Conservation (phyloP, 106 monocot species). For the Dendrobium catenatum region DNA sequence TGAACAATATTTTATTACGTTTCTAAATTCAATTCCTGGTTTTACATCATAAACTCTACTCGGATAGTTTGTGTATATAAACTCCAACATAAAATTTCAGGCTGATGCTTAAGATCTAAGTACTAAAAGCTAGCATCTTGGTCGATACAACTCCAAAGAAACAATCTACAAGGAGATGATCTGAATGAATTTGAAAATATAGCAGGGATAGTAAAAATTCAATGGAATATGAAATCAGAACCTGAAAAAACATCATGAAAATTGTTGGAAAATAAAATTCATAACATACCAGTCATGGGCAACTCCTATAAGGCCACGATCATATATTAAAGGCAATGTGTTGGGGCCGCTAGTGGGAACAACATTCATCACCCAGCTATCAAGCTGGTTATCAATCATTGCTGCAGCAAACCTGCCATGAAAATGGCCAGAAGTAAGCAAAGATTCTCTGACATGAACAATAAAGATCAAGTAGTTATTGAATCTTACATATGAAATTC, state of each 20-base stretch:
- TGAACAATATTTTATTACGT: no score
- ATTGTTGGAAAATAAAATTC: background rate
- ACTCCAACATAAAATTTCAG: background rate
- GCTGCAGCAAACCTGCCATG: constrained; percentile 83
- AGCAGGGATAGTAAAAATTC: background rate
- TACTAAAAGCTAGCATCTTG: background rate
- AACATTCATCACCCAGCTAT: constrained; percentile 97
- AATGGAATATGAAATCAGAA: background rate
- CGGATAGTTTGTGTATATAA: background rate
- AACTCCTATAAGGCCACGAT: constrained; percentile 89
- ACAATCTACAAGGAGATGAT: background rate
- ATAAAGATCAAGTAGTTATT: background rate
- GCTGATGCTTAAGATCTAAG: background rate
- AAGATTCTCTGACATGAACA: background rate
- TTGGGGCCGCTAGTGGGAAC: constrained; percentile 76
- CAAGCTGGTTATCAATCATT: constrained; percentile 56
- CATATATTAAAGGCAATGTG: constrained; percentile 90
- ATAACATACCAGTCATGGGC: constrained; percentile 81
- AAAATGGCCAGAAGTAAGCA: background rate
- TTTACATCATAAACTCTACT: background rate
- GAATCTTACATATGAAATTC: background rate
- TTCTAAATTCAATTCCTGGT: no score
- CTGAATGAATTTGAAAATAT: background rate
- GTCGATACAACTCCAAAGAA: background rate
- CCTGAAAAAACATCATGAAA: background rate